Base-by-base conservation (phyloP, 116 monocot species). In the Papilionanthe hybrid region DNA sequence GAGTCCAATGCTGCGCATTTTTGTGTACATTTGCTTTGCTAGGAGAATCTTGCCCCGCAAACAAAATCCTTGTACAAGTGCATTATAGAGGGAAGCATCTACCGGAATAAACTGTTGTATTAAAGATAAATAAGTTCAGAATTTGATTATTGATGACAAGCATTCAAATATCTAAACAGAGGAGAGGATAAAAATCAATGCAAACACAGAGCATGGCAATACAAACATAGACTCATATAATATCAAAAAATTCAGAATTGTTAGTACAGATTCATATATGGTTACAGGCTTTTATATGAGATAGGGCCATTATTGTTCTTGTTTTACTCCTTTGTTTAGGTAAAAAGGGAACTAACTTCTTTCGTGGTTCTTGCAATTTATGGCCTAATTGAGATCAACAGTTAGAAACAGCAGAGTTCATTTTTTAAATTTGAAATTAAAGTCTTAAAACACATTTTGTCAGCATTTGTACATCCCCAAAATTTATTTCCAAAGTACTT, bases 61-160 rank as follows among this genome's bases (percentile, higher is more conserved):
- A 82, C 85, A 93, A 57, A 93, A 81, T 72, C 93, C 91, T 19
- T 99, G 99, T 72, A 92, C 86, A 45, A 93, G 68, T 43, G 89
- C 87, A 82, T 95, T 95, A 79, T 93, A 93, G 7, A 95, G 49
- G 32, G 99, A 95, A 50, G 81, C 78, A 72, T 89, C 84, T 80
- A 89, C 89, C 55, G 76, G 80, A 79, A 86, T 85, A 78, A 55
- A 27, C 91, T 95, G 91, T 75, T 80, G 71, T 25, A 66, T 75
- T 42, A 60, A 87, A 73, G 9, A 37, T 37, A 43, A 69, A 60
- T 42, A 3, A 79, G 10, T 41, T 67, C 56, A 76, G 53, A 53
- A 15, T 13, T 60, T 78, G 23, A 44, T 22, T 29, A 66, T 1
- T 3, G 5, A 73, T 72, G 58, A 20, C 30, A 79, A 84, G 41